A percentile compares a stretch with the other conserved stretches of the same genome.
Evolutionary conservation across 2,329 filamentous ascomycete species (phyloP).

Genomic region (Arthrobotrys iridis): DNA sequence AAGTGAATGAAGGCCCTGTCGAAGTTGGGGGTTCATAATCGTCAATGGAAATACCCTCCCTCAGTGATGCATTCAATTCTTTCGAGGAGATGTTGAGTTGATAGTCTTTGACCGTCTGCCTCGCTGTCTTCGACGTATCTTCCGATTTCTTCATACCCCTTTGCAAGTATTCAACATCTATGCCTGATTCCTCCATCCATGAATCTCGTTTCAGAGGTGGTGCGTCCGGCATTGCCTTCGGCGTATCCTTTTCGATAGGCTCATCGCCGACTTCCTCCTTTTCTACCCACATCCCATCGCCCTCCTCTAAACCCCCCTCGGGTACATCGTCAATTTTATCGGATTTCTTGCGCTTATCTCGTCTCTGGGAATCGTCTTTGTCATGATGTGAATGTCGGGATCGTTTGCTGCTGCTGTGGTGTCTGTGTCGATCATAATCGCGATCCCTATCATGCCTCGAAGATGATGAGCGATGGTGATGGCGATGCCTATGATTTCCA

Average conservation of each 20-base stretch:
- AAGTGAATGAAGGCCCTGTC: slow-evolving; percentile 78
- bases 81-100: slow-evolving; percentile 78
- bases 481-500: slow-evolving; percentile 68
- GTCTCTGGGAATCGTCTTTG: slow-evolving; percentile 59
- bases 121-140: slow-evolving; percentile 64
- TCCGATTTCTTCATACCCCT: slow-evolving; percentile 67
- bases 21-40: slow-evolving; percentile 68
- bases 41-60: slow-evolving; percentile 68
- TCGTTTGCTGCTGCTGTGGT: slow-evolving; percentile 64
- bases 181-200: slow-evolving; percentile 93
- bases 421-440: slow-evolving; percentile 62
- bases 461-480: slow-evolving; percentile 71
- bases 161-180: slow-evolving; percentile 83
- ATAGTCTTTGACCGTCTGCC: slow-evolving; percentile 67
- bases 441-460: slow-evolving; percentile 66
- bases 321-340: slow-evolving; percentile 58
- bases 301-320: slow-evolving; percentile 25
- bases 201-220: slow-evolving; percentile 74
- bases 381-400: slow-evolving; percentile 59
- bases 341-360: slow-evolving; percentile 55
- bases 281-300: slow-evolving; percentile 50
- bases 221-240: slow-evolving; percentile 60
- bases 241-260: slow-evolving; percentile 52
- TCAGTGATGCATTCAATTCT: slow-evolving; percentile 80
- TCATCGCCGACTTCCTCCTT: slow-evolving; percentile 57